phyloP scores from a whole-genome alignment of 768 basidiomycete genomes.

The Butyriboletus loyo region DNA sequence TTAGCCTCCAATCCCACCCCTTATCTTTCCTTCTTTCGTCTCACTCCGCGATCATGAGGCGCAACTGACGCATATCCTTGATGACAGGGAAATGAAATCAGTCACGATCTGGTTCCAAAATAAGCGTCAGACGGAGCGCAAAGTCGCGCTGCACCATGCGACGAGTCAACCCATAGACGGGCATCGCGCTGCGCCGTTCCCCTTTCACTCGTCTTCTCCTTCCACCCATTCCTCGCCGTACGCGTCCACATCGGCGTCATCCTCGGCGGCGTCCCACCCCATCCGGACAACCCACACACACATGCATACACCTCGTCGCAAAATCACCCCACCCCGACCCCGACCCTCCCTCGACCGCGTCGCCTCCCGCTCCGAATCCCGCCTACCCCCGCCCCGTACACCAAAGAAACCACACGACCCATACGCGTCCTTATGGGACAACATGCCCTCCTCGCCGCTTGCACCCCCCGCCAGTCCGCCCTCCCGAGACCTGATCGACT shows the following conservation, averaged over 20 bases:
- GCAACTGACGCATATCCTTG: conserved; percentile 8
- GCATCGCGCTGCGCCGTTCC: conserved; percentile 12
- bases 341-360: conserved; percentile 33
- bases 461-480: conserved; percentile 34
- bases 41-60: not conserved
- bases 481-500: conserved; percentile 31
- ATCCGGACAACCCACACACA: conserved; percentile 16
- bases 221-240: conserved; percentile 16
- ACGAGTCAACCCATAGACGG: conserved; percentile 17
- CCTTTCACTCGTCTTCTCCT: conserved; percentile 19
- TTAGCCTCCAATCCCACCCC: not conserved
- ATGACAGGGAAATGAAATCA: conserved; percentile 32
- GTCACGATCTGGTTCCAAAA: conserved; percentile 38
- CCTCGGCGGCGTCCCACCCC: conserved; percentile 26
- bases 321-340: conserved; percentile 28
- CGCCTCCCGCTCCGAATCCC: conserved; percentile 31
- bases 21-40: not conserved
- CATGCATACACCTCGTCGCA: conserved; percentile 24
- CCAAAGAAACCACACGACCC: conserved; percentile 31
- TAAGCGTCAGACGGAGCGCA: conserved; percentile 47
- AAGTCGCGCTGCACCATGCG: conserved; percentile 45
- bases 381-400: conserved; percentile 28
- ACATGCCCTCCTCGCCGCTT: conserved; percentile 44
- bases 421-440: conserved; percentile 29
- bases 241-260: conserved; percentile 22